Evolutionary conservation across 495 filamentous ascomycete genomes (phyloP).

Genomic region (Terfezia boudieri): DNA sequence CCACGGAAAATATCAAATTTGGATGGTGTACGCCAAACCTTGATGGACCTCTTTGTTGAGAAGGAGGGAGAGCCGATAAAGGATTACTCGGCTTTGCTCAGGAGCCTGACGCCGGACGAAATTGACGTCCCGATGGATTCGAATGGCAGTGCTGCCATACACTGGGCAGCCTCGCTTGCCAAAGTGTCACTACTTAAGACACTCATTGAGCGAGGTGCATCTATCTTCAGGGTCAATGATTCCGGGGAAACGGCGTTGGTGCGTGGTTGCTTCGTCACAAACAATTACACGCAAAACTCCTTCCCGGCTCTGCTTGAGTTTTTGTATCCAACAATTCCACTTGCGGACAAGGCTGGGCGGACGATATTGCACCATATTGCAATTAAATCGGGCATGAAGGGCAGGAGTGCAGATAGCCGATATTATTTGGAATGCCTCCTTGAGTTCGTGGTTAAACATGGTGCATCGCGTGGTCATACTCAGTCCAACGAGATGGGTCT

Average conservation of each 20-base stretch:
- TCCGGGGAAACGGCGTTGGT: conserved; percentile 81
- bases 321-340: conserved; percentile 69
- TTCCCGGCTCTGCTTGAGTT: conserved; percentile 63
- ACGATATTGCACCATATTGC: conserved; percentile 94
- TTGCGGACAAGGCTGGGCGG: conserved; percentile 66
- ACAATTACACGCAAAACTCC: conserved; percentile 59
- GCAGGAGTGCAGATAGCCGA: conserved; percentile 57
- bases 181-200: conserved; percentile 56
- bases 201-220: conserved; percentile 61
- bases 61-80: conserved; percentile 24
- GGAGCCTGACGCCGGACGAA: conserved; percentile 47
- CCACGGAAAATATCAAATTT: conserved; percentile 40
- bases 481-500: conserved; percentile 46
- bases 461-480: conserved; percentile 26
- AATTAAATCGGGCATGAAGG: conserved; percentile 78
- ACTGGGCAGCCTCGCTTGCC: conserved; percentile 95
- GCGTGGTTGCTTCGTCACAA: conserved; percentile 66
- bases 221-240: conserved; percentile 64
- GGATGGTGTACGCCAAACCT: conserved; percentile 49
- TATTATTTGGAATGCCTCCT: conserved; percentile 86
- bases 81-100: conserved; percentile 19
- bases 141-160: conserved; percentile 67
- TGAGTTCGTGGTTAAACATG: conserved; percentile 77
- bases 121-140: conserved; percentile 77
- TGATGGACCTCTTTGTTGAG: conserved; percentile 78